phyloP scores from a whole-genome alignment of 208 protist species.

The Leptomonas pyrrhocoris region DNA sequence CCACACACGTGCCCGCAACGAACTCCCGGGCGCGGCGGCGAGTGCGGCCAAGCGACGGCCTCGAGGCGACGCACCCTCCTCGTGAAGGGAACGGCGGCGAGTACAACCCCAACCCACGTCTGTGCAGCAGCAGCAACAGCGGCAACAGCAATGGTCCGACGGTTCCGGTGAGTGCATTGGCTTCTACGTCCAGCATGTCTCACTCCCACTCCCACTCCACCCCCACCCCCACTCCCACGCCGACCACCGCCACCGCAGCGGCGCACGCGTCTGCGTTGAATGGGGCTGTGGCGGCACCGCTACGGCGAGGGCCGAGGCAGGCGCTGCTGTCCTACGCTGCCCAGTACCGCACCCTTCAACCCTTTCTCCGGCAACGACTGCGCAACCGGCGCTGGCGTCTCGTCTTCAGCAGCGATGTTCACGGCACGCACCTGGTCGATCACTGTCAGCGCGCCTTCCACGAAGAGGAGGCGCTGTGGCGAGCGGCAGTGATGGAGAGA shows the following conservation, averaged over 20 bases:
- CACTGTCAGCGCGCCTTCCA: constrained; percentile 18
- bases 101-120: not conserved
- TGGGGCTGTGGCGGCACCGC: not conserved
- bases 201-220: no score
- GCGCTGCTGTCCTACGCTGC: constrained; percentile 23
- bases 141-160: not conserved
- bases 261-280: not conserved
- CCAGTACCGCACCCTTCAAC: constrained; percentile 28
- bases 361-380: not conserved
- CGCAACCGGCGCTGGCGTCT: constrained; percentile 29
- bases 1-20: not conserved
- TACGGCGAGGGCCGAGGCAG: constrained; percentile 9
- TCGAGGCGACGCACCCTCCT: not conserved
- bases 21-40: not conserved
- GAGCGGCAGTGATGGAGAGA: not conserved
- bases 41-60: not conserved
- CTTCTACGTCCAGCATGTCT: not conserved
- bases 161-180: not conserved
- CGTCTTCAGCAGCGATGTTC: constrained; percentile 32
- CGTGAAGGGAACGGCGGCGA: not conserved
- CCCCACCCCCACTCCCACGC: no score
- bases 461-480: constrained; percentile 26
- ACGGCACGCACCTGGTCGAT: constrained; percentile 14
- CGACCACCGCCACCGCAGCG: no score
- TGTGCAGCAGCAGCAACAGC: not conserved